Evolutionary conservation across 768 basidiomycete genomes (phyloP).

Genomic region (Tricholoma furcatifolium): DNA sequence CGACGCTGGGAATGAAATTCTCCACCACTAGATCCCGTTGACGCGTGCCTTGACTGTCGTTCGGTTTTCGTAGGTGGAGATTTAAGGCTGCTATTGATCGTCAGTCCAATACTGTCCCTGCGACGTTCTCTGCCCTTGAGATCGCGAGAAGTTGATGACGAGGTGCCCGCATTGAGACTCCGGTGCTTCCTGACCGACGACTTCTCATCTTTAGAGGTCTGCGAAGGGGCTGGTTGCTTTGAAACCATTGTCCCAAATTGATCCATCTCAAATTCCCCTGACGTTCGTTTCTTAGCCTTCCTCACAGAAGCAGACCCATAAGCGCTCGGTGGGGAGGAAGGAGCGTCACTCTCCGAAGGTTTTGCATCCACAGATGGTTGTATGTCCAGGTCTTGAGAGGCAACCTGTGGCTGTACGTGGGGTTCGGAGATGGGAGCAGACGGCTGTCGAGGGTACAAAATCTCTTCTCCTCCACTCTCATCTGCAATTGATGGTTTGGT

Average conservation of each 20-base stretch:
- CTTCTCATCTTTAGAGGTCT: slow-evolving; percentile 49
- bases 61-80: slow-evolving; percentile 34
- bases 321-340: slow-evolving; percentile 64
- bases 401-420: slow-evolving; percentile 17
- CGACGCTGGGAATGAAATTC: slow-evolving; percentile 55
- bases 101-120: slow-evolving; percentile 49
- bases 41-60: slow-evolving; percentile 63
- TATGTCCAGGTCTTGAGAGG: slow-evolving; percentile 18
- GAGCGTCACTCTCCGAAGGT: slow-evolving; percentile 25
- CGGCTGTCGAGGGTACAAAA: slow-evolving; percentile 75
- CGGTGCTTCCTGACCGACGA: slow-evolving; percentile 61
- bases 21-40: slow-evolving; percentile 59
- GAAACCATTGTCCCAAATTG: slow-evolving; percentile 60
- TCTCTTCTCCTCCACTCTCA: slow-evolving; percentile 90
- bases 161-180: slow-evolving; percentile 59
- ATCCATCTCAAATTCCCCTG: slow-evolving; percentile 82
- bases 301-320: slow-evolving; percentile 47
- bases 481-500: slow-evolving; percentile 66
- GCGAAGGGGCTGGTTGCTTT: slow-evolving; percentile 44
- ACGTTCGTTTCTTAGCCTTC: slow-evolving; percentile 71
- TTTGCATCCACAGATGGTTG: slow-evolving; percentile 27
- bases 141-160: slow-evolving; percentile 38
- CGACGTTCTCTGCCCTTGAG: slow-evolving; percentile 52
- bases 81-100: slow-evolving; percentile 39
- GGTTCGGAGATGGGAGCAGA: slow-evolving; percentile 28